These are phyloP conservation scores for Neonectria punicea DNA, from an alignment of 2,329 filamentous ascomycete species.

Conservation along the genomic window DNA sequence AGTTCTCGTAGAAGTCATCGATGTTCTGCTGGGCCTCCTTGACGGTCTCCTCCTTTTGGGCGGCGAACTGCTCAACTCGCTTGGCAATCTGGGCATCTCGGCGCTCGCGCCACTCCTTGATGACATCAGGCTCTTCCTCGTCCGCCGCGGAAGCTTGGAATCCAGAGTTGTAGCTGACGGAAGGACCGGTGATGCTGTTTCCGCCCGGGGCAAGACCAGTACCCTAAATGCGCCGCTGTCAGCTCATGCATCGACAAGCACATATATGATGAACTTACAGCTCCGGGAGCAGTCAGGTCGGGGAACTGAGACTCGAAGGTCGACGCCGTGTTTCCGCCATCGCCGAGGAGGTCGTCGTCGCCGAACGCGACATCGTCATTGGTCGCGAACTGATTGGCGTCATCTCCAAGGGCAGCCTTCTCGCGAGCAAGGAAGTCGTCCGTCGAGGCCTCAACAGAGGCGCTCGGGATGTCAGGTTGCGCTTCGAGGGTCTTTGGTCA, in stretches of 20 bases:
- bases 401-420: conserved; percentile 89
- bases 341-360: conserved; percentile 79
- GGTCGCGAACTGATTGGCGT: conserved; percentile 89
- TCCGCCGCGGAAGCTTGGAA: conserved; percentile 67
- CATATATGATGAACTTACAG: conserved; percentile 42
- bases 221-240: conserved; percentile 39
- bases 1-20: conserved; percentile 99
- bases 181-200: conserved; percentile 75
- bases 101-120: conserved; percentile 91
- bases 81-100: conserved; percentile 85
- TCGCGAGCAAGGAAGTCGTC: conserved; percentile 94
- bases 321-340: conserved; percentile 63
- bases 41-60: conserved; percentile 86
- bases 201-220: conserved; percentile 43
- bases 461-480: conserved; percentile 72
- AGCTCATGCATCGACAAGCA: conserved; percentile 10
- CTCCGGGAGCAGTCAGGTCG: conserved; percentile 66
- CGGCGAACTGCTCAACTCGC: conserved; percentile 83
- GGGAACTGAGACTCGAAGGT: conserved; percentile 91
- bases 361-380: conserved; percentile 75
- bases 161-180: conserved; percentile 70
- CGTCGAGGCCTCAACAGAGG: conserved; percentile 68
- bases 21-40: conserved; percentile 93
- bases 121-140: conserved; percentile 88
- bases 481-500: conserved; percentile 56